These are phyloP conservation scores for Dillenia suffruticosa DNA, from an alignment of 164 flowering plant species.

Conservation along the genomic window DNA sequence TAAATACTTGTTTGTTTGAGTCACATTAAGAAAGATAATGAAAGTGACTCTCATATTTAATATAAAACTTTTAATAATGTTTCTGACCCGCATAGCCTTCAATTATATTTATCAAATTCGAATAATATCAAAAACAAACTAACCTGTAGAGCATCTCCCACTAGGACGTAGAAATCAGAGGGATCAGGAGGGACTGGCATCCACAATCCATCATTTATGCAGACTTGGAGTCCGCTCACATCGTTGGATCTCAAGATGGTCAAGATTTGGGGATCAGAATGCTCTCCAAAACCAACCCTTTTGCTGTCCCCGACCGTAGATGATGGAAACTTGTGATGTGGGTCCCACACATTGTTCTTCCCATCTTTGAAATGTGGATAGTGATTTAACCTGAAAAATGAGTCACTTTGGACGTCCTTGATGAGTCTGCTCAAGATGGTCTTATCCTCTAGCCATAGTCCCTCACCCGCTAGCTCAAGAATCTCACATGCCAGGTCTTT, in stretches of 20 bases:
- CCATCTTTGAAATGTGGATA: conserved; percentile 39
- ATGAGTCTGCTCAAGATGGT: conserved; percentile 47
- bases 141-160: conserved; percentile 63
- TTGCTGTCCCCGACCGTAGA: background rate
- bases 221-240: conserved; percentile 59
- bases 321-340: conserved; percentile 3
- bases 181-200: conserved; percentile 66
- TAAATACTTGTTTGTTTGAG: background rate
- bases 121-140: background rate
- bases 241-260: conserved; percentile 67
- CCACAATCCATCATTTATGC: conserved; percentile 52
- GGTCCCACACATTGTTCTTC: conserved; percentile 6
- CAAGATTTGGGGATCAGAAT: conserved; percentile 82
- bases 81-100: no score
- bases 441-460: conserved; percentile 45
- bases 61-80: no score
- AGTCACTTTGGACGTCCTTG: conserved; percentile 60
- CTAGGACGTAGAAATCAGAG: conserved; percentile 44
- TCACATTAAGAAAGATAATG: background rate
- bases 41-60: background rate
- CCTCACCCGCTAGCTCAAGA: conserved; percentile 58
- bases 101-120: no score
- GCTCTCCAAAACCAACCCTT: conserved; percentile 75
- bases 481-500: conserved; percentile 51
- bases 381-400: conserved; percentile 72